Evolutionary conservation across 2,329 filamentous ascomycete genomes (phyloP).

Genomic region (Colletotrichum tabaci): DNA sequence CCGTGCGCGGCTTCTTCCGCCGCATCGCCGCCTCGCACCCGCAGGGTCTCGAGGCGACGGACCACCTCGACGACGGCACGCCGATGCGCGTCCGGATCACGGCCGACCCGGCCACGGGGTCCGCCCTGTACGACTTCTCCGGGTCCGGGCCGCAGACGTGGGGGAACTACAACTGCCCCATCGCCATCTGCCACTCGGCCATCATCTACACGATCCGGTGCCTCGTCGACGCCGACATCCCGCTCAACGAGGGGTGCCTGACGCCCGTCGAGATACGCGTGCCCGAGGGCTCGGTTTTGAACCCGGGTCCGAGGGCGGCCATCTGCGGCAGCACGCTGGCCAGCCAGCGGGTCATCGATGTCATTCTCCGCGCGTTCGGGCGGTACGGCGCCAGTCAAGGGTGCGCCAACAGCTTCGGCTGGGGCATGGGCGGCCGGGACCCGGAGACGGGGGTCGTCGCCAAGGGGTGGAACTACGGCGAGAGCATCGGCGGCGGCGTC

Average conservation of each 20-base stretch:
- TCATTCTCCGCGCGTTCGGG: conserved; percentile 51
- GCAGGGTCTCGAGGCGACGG: conserved; percentile 45
- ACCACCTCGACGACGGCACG: conserved; percentile 57
- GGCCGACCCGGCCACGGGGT: conserved; percentile 49
- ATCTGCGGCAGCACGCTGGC: conserved; percentile 73
- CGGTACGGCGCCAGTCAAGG: conserved; percentile 49
- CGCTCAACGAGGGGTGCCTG: conserved; percentile 57
- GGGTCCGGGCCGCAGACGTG: conserved; percentile 54
- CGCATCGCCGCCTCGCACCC: conserved; percentile 51
- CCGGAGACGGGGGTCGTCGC: conserved; percentile 45
- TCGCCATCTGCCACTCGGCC: conserved; percentile 55
- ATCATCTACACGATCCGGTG: conserved; percentile 57
- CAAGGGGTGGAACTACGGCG: conserved; percentile 50
- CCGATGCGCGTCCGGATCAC: conserved; percentile 51
- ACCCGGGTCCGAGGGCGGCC: conserved; percentile 51
- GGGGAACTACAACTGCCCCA: conserved; percentile 55
- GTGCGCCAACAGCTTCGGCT: conserved; percentile 53
- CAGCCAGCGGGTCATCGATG: conserved; percentile 52
- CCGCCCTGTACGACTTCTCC: conserved; percentile 55
- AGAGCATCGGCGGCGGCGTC: conserved; percentile 52
- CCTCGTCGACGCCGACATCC: conserved; percentile 54
- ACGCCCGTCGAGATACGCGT: conserved; percentile 52
- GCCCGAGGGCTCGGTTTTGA: conserved; percentile 52
- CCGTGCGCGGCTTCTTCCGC: conserved; percentile 51
- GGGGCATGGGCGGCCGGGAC: conserved; percentile 52